Evolutionary conservation across 495 filamentous ascomycete species (phyloP), one percentile per base, ranked within the genome.

Genomic region (Talaromyces wortmannii): DNA sequence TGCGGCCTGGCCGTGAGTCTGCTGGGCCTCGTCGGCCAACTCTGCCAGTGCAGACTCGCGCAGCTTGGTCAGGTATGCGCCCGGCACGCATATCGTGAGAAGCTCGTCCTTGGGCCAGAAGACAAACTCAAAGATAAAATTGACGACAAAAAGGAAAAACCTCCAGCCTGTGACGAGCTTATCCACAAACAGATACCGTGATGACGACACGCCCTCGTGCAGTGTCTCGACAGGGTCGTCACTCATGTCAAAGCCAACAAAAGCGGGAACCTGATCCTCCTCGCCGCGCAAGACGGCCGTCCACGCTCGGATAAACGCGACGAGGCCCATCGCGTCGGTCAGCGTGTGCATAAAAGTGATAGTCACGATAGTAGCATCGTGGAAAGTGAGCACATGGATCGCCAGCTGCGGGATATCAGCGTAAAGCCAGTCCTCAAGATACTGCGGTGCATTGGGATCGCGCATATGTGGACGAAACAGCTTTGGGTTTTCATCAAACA

Each of bases 311-410:
- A 63, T 45, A 30, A 66, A 59, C 6, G 30, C 56, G 6, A 55
- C 13, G 32, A 49, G 64, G 11, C 73, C 76, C 61, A 77, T 67
- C 3, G 64, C 76, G 52, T 82, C 79, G 57, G 72, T 73, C 10
- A 78, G 51, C 2, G 71, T 64, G 58, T 82, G 79, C n/a, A 72
- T 71, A 65, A 67, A 80, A 10, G 60, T 59, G 17, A 80, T 54
- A 11, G 67, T 65, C 30, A 81, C 65, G 31, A 80, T 58, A 0
- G 78, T 82, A 10, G 71, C 68, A 57, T 82, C 72, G 15, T 61
- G 60, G 52, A 82, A 80, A 0, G 68, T 69, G 7, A 73, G 69
- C 31, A 81, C 63, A 51, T 80, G 77, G 5, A 82, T 60, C 12
- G 67, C 66, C 15, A 80, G 58, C 52, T 70, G 74, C 11, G 78